Conservation (phyloP, 371 early-diverging fungal genomes). For the Encephalitozoon intestinalis region DNA sequence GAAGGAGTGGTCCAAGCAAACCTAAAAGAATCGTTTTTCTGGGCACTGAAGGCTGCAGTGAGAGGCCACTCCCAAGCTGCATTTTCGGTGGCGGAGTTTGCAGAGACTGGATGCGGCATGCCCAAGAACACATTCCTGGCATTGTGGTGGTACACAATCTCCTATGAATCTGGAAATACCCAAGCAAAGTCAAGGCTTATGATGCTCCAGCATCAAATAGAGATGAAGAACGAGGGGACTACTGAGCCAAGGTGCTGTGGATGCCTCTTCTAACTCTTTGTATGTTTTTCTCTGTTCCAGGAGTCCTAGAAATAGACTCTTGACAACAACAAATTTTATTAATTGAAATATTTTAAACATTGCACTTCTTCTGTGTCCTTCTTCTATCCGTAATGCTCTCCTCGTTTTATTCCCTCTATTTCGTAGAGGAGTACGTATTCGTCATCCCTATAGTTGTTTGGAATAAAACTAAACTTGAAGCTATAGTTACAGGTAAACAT, state of each 20-base stretch:
- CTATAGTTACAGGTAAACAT: slow-evolving; percentile 5
- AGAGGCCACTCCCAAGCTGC: slow-evolving; percentile 45
- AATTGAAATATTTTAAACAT: slow-evolving; percentile 10
- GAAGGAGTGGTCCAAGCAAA: neutral
- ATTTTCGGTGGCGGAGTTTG: slow-evolving; percentile 45
- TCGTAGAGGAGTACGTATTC: slow-evolving; percentile 31
- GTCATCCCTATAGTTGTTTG: neutral
- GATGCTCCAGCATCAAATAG: slow-evolving; percentile 12
- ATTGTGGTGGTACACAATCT: slow-evolving; percentile 60
- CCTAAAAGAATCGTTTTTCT: slow-evolving; percentile 34
- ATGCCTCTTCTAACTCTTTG: neutral
- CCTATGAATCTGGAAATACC: slow-evolving; percentile 33
- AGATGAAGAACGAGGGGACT: slow-evolving; percentile 30
- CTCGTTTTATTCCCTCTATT: neutral
- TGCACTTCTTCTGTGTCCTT: neutral
- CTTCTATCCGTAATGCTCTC: neutral
- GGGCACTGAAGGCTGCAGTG: slow-evolving; percentile 47
- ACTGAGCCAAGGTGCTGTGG: neutral
- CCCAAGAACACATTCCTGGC: slow-evolving; percentile 34
- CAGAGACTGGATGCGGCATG: slow-evolving; percentile 42
- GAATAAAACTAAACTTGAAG: slow-evolving; percentile 16
- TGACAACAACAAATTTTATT: neutral
- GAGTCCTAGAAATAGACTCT: neutral
- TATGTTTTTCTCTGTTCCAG: neutral
- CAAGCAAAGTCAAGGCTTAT: slow-evolving; percentile 20